Conservation (phyloP, 768 basidiomycete genomes). For the Suillus hirtellus region DNA sequence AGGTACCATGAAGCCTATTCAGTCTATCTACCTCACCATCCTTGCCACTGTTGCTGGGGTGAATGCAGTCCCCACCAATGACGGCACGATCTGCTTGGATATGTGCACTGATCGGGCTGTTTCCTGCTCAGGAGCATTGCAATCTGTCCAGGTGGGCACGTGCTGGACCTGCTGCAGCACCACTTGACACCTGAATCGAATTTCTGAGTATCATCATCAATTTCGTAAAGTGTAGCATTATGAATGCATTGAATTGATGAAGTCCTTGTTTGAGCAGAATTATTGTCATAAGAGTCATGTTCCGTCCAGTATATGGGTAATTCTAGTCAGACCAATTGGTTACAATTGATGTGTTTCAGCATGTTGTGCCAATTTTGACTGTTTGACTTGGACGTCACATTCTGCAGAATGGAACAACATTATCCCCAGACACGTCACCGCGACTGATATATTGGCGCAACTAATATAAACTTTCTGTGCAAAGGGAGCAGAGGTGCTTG, state of each 20-base stretch:
- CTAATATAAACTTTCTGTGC: too few species aligned
- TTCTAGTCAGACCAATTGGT: too few species aligned
- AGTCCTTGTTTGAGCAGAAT: neutral
- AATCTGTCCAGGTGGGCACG: neutral
- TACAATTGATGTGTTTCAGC: too few species aligned
- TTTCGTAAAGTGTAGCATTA: neutral
- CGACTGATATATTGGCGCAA: too few species aligned
- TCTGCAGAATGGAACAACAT: too few species aligned
- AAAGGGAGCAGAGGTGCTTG: neutral
- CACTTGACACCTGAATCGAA: neutral
- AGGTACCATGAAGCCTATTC: neutral
- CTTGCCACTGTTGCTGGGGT: neutral
- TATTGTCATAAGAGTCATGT: neutral
- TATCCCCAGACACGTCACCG: too few species aligned
- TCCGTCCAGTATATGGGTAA: neutral
- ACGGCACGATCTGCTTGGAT: neutral
- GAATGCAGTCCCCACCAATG: neutral
- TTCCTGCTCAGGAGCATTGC: neutral
- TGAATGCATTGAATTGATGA: neutral
- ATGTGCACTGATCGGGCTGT: neutral
- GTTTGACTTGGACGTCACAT: too few species aligned
- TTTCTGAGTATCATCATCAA: neutral
- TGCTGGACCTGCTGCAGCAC: neutral
- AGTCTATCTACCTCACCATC: neutral
- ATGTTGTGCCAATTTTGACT: too few species aligned